phyloP scores from a whole-genome alignment of 495 filamentous ascomycete species.

The Penicillium antarcticum region DNA sequence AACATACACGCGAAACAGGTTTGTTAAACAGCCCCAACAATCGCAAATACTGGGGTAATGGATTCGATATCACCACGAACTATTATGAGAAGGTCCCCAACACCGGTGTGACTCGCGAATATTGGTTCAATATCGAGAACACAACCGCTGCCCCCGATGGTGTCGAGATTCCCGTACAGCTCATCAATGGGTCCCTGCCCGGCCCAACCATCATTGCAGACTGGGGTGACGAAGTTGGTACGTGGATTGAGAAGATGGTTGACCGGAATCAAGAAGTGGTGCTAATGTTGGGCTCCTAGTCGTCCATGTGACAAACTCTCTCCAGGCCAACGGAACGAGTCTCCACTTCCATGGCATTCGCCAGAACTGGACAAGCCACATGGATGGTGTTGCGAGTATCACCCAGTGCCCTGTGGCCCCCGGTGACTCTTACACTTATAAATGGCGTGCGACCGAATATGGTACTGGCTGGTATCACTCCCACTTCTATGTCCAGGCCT shows the following conservation, averaged over 20 bases:
- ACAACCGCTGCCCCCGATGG: constrained; percentile 73
- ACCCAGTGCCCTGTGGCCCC: constrained; percentile 67
- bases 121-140: constrained; percentile 27
- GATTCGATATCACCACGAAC: constrained; percentile 47
- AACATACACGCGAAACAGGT: no score
- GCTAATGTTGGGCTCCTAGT: no score
- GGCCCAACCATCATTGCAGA: constrained; percentile 58
- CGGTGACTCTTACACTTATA: constrained; percentile 61
- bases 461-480: constrained; percentile 82
- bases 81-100: constrained; percentile 45
- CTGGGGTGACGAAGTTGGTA: constrained; percentile 41
- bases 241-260: no score
- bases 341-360: constrained; percentile 50
- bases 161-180: constrained; percentile 2
- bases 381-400: constrained; percentile 63
- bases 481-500: constrained; percentile 64
- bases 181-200: constrained; percentile 42
- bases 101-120: constrained; percentile 31
- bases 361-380: constrained; percentile 43
- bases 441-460: constrained; percentile 69
- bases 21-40: no score
- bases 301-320: no score
- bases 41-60: constrained; percentile 14
- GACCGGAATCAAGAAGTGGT: no score
- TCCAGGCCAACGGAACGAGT: constrained; percentile 42